Base-by-base conservation (phyloP, 2,329 filamentous ascomycete genomes). In the Colletotrichum orchidophilum region DNA sequence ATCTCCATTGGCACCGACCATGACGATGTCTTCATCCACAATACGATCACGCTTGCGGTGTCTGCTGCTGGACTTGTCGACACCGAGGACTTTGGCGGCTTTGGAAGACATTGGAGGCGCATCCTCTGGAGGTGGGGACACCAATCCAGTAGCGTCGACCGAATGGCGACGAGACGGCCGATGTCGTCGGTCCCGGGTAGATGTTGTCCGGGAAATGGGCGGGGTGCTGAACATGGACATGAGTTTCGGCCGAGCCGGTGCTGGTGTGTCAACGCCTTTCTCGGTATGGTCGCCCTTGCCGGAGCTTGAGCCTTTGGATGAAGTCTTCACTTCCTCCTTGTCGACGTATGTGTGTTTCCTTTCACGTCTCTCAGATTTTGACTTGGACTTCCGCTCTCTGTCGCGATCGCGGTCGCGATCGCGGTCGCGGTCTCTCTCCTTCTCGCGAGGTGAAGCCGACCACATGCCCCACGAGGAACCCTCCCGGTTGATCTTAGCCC, bases 391-490 rank as follows among this genome's bases (percentile, higher is more conserved):
- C 29, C 68, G 42, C 29, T 68, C 68, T 24, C 46, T 62, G n/a
- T 70, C 70, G 29, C 70, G 66, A 54, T 71, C 57, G n/a, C 35
- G 70, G 85, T 78, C 26, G 79, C 77, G 73, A 84, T 87, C 75
- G 35, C 39, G 53, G 61, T 62, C 70, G 12, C 24, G 33, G 2
- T 63, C 60, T 74, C 75, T 57, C 2, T 70, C 78, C 66, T 82
- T 80, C 63, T 80, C 81, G 49, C 75, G 78, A 21, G 83, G 79
- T 3, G 86, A 81, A 18, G 90, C 87, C 21, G 88, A 89, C 93
- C 93, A 96, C 79, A 91, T 90, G 42, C 91, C 92, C 94, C 94
- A 96, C 33, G 92, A 90, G 13, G 86, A 87, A 70, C 88, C 87
- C 46, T 93, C 91, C 69, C 94, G 93, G 75, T 90, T 93, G 73